Percentiles rank a stretch among this genome's conserved stretches.
phyloP scores from a whole-genome alignment of 2,329 filamentous ascomycete species.

The Endoconidiophora laricicola region DNA sequence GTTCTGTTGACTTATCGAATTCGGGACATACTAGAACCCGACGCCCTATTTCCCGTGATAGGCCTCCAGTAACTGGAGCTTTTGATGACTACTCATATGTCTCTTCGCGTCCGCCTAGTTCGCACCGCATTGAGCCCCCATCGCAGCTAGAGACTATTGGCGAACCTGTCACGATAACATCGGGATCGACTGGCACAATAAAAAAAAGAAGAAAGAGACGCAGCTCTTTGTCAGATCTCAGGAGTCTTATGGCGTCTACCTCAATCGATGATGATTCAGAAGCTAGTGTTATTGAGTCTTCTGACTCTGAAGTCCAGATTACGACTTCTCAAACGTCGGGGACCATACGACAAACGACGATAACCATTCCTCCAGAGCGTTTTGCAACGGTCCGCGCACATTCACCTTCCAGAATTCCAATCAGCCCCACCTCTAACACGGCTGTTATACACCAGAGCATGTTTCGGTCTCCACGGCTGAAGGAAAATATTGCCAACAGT shows the following conservation, averaged over 20 bases:
- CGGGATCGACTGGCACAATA: conserved; percentile 19
- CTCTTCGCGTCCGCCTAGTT: conserved; percentile 34
- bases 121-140: conserved; percentile 31
- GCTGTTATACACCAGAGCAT: conserved; percentile 11
- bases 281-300: conserved; percentile 7
- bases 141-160: conserved; percentile 42
- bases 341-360: conserved; percentile 11
- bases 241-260: conserved; percentile 46
- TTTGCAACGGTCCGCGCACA: conserved; percentile 18
- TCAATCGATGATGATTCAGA: conserved; percentile 25
- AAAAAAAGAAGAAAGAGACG: conserved; percentile 58
- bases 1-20: conserved; percentile 51
- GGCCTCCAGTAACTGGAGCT: conserved; percentile 43
- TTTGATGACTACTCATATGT: conserved; percentile 35
- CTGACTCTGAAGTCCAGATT: conserved; percentile 5
- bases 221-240: conserved; percentile 81
- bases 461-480: conserved; percentile 29
- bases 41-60: conserved; percentile 40
- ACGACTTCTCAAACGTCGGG: conserved; percentile 10
- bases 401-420: conserved; percentile 33
- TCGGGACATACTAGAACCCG: conserved; percentile 20
- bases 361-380: conserved; percentile 11
- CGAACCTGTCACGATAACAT: conserved; percentile 28
- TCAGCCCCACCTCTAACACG: conserved; percentile 27
- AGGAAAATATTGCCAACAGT: conserved; percentile 27